Evolutionary conservation across 805 yeast species (phyloP), one percentile per base, ranked within the genome.

Genomic region (Saturnispora zaruensis): DNA sequence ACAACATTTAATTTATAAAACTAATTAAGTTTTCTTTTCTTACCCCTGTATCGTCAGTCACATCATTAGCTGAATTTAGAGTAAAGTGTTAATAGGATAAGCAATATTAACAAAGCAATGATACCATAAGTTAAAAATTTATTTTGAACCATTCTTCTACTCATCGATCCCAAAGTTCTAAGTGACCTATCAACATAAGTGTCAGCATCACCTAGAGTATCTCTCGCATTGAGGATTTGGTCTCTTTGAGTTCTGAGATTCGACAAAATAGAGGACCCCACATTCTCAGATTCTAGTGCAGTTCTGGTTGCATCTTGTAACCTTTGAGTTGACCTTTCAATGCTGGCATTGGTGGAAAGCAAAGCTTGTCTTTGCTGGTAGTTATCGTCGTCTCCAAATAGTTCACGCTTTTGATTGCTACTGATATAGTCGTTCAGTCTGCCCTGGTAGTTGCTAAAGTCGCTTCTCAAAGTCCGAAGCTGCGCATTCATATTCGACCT

Each of bases 201-300:
- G 63, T 93, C 98, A 0, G 98, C 98, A 54, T 89, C 91, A 67
- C 78, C 77, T 46, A 93, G 71, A 0, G 96, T 87, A 59, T 84
- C 86, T 65, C 97, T 79, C 21, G 96, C 80, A 59, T 90, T 88
- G 48, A 79, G 71, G 41, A 93, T 78, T 61, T 95, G 97, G 61
- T 93, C 99, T 51, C 99, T 74, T 69, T 93, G 99, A 24, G 96
- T 83, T 53, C 96, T 76, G 56, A 93, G 71, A 63, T 91, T 96
- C 59, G 81, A 81, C 68, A 93, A 75, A 47, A 93, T 93, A 56
- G 85, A 84, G 13, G 96, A 87, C 1, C 99, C 99, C 46, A 93
- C 81, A 30, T 75, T 74, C 66, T 93, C 99, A 0, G 99, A 89
- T 58, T 93, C 99, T 47, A 85, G 72, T 6, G 98, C 99, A 3